Percentiles rank a stretch among this genome's conserved stretches.
These are phyloP conservation scores for Solanum tarapatanum DNA, from an alignment of 257 asterid species.

Conservation along the genomic window DNA sequence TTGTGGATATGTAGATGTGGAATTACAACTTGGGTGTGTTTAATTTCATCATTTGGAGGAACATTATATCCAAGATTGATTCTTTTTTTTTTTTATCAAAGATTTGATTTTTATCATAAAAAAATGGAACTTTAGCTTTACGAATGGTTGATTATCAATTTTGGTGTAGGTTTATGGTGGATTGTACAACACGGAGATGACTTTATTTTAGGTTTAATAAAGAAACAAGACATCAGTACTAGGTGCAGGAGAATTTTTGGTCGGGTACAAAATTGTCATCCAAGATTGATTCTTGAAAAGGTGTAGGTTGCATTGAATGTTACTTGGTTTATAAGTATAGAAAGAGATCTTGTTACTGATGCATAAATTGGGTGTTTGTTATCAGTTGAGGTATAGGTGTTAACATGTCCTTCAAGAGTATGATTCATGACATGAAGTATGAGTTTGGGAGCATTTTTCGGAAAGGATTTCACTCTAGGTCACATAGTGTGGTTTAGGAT, in stretches of 20 bases:
- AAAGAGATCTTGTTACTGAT: too few relatives aligned
- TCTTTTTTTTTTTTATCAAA: too few relatives aligned
- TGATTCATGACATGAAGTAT: conserved; percentile 28
- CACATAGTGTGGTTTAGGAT: neutral
- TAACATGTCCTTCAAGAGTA: conserved; percentile 24
- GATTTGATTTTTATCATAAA: too few relatives aligned
- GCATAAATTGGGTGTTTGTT: too few relatives aligned
- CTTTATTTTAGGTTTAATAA: neutral
- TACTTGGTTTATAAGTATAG: neutral
- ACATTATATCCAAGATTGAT: too few relatives aligned
- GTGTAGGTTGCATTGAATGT: neutral
- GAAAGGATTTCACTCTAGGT: conserved; percentile 12
- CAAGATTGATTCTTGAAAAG: neutral
- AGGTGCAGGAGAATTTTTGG: neutral
- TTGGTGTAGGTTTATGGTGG: too few relatives aligned
- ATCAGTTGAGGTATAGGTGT: neutral
- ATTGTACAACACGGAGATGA: neutral
- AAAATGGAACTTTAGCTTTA: too few relatives aligned
- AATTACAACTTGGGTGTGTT: too few relatives aligned
- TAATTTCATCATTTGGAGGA: too few relatives aligned
- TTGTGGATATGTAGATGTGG: too few relatives aligned
- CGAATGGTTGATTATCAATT: too few relatives aligned
- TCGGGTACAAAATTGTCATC: neutral
- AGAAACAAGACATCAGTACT: neutral
- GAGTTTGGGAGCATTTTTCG: conserved; percentile 31